Percentiles rank a stretch among this genome's conserved stretches.
These are phyloP conservation scores for Fusarium begoniae DNA, from an alignment of 2,329 filamentous ascomycete species.

Conservation along the genomic window DNA sequence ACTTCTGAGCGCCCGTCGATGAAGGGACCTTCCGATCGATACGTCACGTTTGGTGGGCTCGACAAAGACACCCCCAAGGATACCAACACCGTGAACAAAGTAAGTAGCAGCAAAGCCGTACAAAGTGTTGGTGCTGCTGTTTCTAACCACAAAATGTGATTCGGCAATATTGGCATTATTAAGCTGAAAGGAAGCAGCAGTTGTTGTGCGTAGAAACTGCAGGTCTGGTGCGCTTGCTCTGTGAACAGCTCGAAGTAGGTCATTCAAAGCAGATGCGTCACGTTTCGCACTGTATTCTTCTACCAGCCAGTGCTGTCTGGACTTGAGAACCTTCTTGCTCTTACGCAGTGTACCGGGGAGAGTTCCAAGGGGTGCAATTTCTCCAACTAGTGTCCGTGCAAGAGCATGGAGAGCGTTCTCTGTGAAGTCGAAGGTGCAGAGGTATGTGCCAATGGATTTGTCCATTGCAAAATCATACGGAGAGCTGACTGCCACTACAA, in stretches of 20 bases:
- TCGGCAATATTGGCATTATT: constrained; percentile 77
- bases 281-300: constrained; percentile 85
- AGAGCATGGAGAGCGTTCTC: constrained; percentile 88
- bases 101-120: constrained; percentile 96
- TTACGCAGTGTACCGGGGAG: constrained; percentile 81
- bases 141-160: constrained; percentile 89
- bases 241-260: constrained; percentile 76
- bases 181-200: constrained; percentile 79
- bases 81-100: constrained; percentile 75
- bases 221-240: constrained; percentile 73
- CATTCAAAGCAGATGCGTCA: constrained; percentile 77
- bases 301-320: constrained; percentile 94
- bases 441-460: constrained; percentile 86
- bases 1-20: constrained; percentile 82
- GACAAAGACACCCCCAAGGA: constrained; percentile 88
- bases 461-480: constrained; percentile 98
- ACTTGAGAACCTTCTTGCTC: constrained; percentile 86
- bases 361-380: constrained; percentile 67
- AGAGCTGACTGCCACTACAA: constrained; percentile 93
- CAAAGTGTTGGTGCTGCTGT: constrained; percentile 88
- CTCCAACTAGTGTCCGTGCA: constrained; percentile 84
- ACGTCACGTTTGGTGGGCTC: constrained; percentile 86
- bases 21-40: constrained; percentile 89
- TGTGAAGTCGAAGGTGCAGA: constrained; percentile 97
- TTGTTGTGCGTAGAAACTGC: constrained; percentile 74